phyloP scores from a whole-genome alignment of 495 filamentous ascomycete genomes.

The Trichoderma gamsii region DNA sequence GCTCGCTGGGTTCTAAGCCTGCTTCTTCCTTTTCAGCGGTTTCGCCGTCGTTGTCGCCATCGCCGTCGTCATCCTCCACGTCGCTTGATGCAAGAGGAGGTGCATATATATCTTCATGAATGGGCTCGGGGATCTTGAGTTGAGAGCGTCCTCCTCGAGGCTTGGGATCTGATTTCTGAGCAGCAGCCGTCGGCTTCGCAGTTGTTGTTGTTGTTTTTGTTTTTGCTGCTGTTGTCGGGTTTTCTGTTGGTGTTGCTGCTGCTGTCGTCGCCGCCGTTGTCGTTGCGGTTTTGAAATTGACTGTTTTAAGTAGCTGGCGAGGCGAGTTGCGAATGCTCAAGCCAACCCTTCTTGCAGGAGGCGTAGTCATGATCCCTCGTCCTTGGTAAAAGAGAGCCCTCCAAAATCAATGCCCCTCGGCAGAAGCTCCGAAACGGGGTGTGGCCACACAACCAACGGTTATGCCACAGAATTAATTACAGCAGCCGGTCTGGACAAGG shows the following conservation, averaged over 20 bases:
- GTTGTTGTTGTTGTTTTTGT: not conserved
- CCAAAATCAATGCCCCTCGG: not conserved
- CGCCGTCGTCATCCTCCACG: not conserved
- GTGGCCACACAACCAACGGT: not conserved
- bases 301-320: not conserved
- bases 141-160: not conserved
- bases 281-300: not conserved
- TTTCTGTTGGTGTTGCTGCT: not conserved
- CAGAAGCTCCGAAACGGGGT: not conserved
- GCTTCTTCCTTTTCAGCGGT: not conserved
- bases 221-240: not conserved
- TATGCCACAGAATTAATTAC: not conserved
- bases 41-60: not conserved
- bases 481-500: not conserved
- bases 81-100: conserved; percentile 6
- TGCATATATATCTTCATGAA: conserved; percentile 11
- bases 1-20: not conserved
- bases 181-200: not conserved
- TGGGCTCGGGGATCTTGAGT: not conserved
- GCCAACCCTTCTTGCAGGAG: not conserved
- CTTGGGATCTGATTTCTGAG: not conserved
- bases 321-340: not conserved
- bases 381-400: not conserved
- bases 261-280: not conserved
- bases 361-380: not conserved